Conservation (phyloP, 768 basidiomycete species). For the Leucogyrophana mollusca region DNA sequence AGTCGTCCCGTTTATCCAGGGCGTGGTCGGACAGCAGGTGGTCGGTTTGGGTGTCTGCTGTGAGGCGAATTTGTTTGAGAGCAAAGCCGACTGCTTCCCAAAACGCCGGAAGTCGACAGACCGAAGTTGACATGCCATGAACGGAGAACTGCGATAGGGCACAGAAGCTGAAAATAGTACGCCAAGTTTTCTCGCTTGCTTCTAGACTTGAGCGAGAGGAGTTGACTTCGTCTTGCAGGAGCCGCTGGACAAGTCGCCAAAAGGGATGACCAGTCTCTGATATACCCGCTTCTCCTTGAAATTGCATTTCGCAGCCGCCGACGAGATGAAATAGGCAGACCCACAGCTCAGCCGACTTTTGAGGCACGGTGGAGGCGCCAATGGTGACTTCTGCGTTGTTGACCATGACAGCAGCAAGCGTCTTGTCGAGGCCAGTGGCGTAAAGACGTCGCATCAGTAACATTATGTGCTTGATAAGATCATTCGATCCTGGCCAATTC, state of each 20-base stretch:
- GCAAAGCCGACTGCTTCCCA: slow-evolving; percentile 69
- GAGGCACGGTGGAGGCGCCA: slow-evolving; percentile 38
- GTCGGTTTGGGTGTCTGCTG: slow-evolving; percentile 46
- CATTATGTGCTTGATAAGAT: slow-evolving; percentile 27
- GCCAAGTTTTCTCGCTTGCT: slow-evolving; percentile 73
- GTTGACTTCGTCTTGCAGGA: slow-evolving; percentile 25
- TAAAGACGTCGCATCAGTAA: slow-evolving; percentile 53
- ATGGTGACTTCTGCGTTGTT: slow-evolving; percentile 15
- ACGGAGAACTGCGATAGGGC: slow-evolving; percentile 78
- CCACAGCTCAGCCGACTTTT: slow-evolving; percentile 71
- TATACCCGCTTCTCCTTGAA: slow-evolving; percentile 1
- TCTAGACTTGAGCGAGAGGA: slow-evolving; percentile 34
- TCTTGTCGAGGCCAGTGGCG: slow-evolving; percentile 45
- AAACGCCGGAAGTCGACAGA: slow-evolving; percentile 43
- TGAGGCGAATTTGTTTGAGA: slow-evolving; percentile 57
- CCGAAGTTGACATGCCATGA: slow-evolving; percentile 42
- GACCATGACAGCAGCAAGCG: slow-evolving; percentile 15
- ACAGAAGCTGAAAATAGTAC: slow-evolving; percentile 62
- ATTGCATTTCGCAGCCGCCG: slow-evolving; percentile 14
- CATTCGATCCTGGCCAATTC: slow-evolving; percentile 21
- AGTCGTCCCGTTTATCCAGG: slow-evolving; percentile 62
- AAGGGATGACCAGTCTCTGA: slow-evolving; percentile 34
- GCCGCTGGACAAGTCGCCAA: slow-evolving; percentile 42
- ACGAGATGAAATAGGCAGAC: slow-evolving; percentile 66
- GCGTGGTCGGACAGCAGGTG: slow-evolving; percentile 31